phyloP scores from a whole-genome alignment of 148 eudicot genomes.

The Nepenthes mirabilis region DNA sequence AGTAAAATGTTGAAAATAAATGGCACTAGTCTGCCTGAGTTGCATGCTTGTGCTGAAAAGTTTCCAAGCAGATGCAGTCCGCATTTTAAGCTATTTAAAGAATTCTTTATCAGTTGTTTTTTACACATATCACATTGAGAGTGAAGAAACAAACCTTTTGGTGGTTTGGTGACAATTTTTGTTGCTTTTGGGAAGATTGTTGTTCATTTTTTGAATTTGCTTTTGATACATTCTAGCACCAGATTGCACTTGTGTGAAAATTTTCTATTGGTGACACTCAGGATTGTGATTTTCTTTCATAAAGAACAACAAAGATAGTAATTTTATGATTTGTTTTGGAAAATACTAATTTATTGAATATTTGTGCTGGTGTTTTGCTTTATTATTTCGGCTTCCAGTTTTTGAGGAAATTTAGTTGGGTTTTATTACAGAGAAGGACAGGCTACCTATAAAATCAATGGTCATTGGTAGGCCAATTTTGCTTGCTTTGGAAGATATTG shows the following conservation, averaged over 20 bases:
- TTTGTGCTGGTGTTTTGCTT: not conserved
- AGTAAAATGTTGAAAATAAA: no score
- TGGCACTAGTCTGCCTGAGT: no score
- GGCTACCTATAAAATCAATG: slow-evolving; percentile 39
- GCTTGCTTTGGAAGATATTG: slow-evolving; percentile 92
- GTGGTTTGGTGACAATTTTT: not conserved
- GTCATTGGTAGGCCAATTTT: slow-evolving; percentile 74
- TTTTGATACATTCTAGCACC: not conserved
- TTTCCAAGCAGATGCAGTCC: no score
- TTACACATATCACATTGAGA: no score
- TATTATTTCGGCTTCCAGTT: not conserved
- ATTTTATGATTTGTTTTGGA: no score
- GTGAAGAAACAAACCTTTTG: not conserved
- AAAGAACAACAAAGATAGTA: no score
- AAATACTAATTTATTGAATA: no score
- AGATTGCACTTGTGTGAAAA: not conserved
- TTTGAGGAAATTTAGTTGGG: not conserved
- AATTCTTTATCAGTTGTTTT: no score
- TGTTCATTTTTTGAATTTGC: not conserved
- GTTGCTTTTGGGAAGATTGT: not conserved
- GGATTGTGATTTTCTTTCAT: no score
- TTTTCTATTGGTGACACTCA: not conserved
- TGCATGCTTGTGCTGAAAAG: no score
- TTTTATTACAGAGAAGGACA: slow-evolving; percentile 39
- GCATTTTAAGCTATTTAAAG: no score